Base-by-base conservation (phyloP, 2,329 filamentous ascomycete species). In the Claviceps purpurea region DNA sequence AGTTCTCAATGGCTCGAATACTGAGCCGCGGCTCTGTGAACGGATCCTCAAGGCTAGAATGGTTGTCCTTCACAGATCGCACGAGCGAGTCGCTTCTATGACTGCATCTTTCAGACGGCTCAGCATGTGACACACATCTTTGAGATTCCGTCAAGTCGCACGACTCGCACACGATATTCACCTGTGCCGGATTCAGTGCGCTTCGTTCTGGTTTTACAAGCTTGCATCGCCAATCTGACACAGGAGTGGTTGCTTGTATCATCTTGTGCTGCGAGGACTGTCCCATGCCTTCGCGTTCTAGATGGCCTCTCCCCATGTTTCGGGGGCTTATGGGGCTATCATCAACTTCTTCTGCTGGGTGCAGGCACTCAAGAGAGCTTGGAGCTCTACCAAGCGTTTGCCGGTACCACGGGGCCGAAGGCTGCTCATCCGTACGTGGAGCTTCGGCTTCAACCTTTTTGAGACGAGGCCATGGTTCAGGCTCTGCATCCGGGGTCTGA, bases 1-100 rank as follows among this genome's bases (percentile, higher is more conserved):
- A 62, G 11, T 59, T 54, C 52, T 65, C 63, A 39, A 65, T 53
- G 37, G 64, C 57, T 48, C 58, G 60, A 20, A 65, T 50, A 49
- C 57, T 62, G 44, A 64, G 44, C 37, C 57, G 56, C 26, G 61
- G 54, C 34, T 55, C 54, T 10, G 54, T 52, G 30, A 49, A 50
- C 14, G 45, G 45, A 40, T 54, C 38, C n/a, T 46, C 54, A 10
- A 51, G 20, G 34, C 44, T 34, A 20, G 48, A 43, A 22, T 14
- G 54, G 45, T 11, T 38, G 38, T 13, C 55, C 47, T 20, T 41
- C 18, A 2, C 50, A 42, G 2, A 34, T 18, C 24, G 46, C 47
- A 41, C 46, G 14, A 46, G 41, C 14, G 51, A 47, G 5, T 22
- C 47, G 16, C 34, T 42, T 24, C 52, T 51, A 16, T 51, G 49